phyloP scores from a whole-genome alignment of 1,284 basidiomycete species.

The Fomitopsis betulina region DNA sequence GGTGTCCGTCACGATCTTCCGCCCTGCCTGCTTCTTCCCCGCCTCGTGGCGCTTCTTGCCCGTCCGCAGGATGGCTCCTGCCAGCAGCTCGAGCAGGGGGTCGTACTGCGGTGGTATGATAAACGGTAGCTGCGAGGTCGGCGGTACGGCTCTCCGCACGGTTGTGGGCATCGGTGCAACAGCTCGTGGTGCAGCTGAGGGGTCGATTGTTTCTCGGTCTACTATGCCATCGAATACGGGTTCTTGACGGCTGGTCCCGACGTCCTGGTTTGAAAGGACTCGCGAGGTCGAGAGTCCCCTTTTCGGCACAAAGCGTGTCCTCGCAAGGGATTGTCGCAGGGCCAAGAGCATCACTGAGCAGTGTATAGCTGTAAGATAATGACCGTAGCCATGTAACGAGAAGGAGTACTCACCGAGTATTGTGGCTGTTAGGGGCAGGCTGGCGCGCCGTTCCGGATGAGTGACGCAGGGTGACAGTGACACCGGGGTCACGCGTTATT shows the following conservation, averaged over 20 bases:
- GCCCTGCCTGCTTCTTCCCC: constrained; percentile 67
- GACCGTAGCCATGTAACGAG: no score
- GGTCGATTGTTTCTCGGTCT: background rate
- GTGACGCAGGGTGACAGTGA: no score
- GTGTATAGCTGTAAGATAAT: no score
- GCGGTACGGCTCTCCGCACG: background rate
- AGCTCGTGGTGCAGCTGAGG: background rate
- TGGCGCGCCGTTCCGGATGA: no score
- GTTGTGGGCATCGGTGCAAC: background rate
- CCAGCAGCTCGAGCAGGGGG: constrained; percentile 71
- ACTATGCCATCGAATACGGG: background rate
- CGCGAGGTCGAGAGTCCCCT: background rate
- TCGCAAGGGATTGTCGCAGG: background rate
- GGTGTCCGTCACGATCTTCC: constrained; percentile 52
- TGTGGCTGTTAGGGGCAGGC: no score
- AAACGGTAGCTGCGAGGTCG: constrained; percentile 6
- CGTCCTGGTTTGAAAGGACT: background rate
- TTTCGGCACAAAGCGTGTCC: background rate
- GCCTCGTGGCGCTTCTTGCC: constrained; percentile 54
- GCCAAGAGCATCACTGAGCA: background rate
- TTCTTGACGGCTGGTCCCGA: background rate
- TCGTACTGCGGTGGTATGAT: constrained; percentile 73
- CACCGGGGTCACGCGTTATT: no score
- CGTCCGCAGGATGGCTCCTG: constrained; percentile 60
- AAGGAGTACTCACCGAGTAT: no score